These are phyloP conservation scores for Sherardia arvensis DNA, from an alignment of 257 asterid genomes.

Conservation along the genomic window DNA sequence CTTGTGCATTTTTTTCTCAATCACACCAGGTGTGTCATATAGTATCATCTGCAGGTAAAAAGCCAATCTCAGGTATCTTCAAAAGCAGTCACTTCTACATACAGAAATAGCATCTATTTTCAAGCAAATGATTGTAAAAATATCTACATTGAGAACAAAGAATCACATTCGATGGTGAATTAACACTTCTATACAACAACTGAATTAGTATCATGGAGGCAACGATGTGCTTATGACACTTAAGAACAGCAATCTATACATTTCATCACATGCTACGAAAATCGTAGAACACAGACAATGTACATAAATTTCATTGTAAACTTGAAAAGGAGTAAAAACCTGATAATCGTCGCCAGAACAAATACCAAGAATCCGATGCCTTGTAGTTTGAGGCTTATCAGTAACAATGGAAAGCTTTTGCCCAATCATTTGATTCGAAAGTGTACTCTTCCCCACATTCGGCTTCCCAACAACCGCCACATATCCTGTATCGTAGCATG, in stretches of 20 bases:
- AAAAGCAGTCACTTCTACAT: background rate
- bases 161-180: background rate
- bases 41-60: constrained; percentile 72
- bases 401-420: constrained; percentile 88
- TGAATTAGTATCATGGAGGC: background rate
- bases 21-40: constrained; percentile 95
- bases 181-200: background rate
- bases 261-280: background rate
- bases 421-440: constrained; percentile 87
- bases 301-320: background rate
- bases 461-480: constrained; percentile 95
- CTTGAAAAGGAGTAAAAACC: constrained; percentile 33
- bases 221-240: background rate
- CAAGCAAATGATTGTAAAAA: background rate
- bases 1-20: constrained; percentile 95
- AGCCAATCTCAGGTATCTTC: background rate
- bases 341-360: constrained; percentile 76
- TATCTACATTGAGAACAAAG: background rate
- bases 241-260: background rate
- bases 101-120: background rate
- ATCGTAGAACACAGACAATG: background rate
- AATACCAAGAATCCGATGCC: constrained; percentile 88
- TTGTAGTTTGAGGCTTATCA: constrained; percentile 92
- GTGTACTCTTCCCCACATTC: constrained; percentile 90
- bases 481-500: constrained; percentile 32